These are phyloP conservation scores for Viridothelium virens DNA, from an alignment of 495 filamentous ascomycete species.

Conservation along the genomic window DNA sequence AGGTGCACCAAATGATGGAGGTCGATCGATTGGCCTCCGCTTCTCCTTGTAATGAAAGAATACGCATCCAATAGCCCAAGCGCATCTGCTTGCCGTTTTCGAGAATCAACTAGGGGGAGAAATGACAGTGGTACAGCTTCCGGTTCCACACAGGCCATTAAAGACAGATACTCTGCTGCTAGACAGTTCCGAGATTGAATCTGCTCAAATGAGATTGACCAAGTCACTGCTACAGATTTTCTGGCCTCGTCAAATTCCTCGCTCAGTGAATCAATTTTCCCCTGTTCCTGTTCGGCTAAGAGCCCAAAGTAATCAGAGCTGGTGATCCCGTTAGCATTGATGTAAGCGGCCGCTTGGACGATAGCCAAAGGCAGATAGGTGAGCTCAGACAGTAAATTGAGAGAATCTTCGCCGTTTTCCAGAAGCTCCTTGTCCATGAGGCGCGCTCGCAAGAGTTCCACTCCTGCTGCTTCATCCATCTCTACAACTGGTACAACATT, in stretches of 20 bases:
- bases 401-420: conserved; percentile 12
- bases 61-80: conserved; percentile 25
- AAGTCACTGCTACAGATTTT: conserved; percentile 26
- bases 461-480: conserved; percentile 20
- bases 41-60: conserved; percentile 20
- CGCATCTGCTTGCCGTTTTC: conserved; percentile 19
- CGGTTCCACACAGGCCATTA: conserved; percentile 28
- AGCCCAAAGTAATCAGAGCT: conserved; percentile 22
- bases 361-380: conserved; percentile 29
- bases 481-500: conserved; percentile 19
- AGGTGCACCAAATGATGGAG: conserved; percentile 26
- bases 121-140: conserved; percentile 30
- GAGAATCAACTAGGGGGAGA: conserved; percentile 18
- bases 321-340: conserved; percentile 20
- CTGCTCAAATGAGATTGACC: conserved; percentile 23
- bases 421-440: conserved; percentile 19
- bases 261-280: conserved; percentile 23
- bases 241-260: conserved; percentile 25
- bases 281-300: conserved; percentile 21
- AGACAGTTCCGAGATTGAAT: conserved; percentile 15
- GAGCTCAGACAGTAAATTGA: conserved; percentile 18
- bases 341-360: conserved; percentile 28
- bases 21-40: conserved; percentile 14
- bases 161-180: conserved; percentile 23
- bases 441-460: conserved; percentile 19